Conservation (phyloP, 805 yeast species). For the Metschnikowia continentalis region DNA sequence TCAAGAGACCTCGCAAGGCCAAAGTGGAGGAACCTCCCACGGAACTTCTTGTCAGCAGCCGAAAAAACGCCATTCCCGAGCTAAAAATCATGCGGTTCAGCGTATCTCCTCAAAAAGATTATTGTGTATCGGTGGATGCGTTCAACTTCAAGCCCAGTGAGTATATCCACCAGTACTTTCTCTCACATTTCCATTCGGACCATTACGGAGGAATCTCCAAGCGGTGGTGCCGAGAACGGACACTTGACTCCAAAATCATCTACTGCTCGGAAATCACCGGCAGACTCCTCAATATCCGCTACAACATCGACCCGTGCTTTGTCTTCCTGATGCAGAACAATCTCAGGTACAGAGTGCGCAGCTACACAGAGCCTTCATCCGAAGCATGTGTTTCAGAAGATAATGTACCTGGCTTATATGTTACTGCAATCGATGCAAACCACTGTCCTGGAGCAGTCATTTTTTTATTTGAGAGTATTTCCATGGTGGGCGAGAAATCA, state of each 20-base stretch:
- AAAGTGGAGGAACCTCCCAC: slow-evolving; percentile 3
- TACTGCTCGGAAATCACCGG: slow-evolving; percentile 73
- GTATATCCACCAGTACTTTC: slow-evolving; percentile 49
- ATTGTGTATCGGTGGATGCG: slow-evolving; percentile 61
- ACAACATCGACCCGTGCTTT: slow-evolving; percentile 51
- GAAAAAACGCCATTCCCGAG: slow-evolving; percentile 43
- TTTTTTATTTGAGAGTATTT: slow-evolving; percentile 57
- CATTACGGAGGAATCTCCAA: slow-evolving; percentile 86
- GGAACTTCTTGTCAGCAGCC: slow-evolving; percentile 13
- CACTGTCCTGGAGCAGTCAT: slow-evolving; percentile 96
- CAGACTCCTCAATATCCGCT: slow-evolving; percentile 48
- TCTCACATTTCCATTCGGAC: slow-evolving; percentile 89
- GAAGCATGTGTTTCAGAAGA: slow-evolving; percentile 16
- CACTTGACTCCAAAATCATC: slow-evolving; percentile 51
- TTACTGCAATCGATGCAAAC: slow-evolving; percentile 75
- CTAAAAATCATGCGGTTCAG: slow-evolving; percentile 50
- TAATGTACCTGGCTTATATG: slow-evolving; percentile 38
- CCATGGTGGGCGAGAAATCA: slow-evolving; percentile 19
- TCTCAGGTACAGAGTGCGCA: slow-evolving; percentile 31
- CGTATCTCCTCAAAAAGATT: slow-evolving; percentile 13
- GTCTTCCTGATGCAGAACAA: slow-evolving; percentile 39
- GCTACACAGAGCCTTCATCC: slow-evolving; percentile 11
- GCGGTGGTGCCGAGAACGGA: slow-evolving; percentile 56
- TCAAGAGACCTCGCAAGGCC: slow-evolving; percentile 5
- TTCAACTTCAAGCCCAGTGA: slow-evolving; percentile 48